Base-by-base conservation (phyloP, 208 protist species). In the Crithidia expoeki region DNA sequence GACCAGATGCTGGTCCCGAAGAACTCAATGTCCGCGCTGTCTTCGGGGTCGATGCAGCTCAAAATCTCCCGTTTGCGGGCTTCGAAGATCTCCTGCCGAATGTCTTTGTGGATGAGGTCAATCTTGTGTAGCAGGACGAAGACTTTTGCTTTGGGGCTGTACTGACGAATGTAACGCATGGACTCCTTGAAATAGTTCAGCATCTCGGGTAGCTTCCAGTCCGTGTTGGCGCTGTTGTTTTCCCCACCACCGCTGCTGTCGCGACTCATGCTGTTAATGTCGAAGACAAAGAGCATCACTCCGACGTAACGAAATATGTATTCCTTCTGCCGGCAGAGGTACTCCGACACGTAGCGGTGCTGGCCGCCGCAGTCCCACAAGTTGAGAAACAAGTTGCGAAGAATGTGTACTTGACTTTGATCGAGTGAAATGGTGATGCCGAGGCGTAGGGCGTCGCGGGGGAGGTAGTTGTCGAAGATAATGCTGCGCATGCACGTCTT, bases 401-500 rank as follows among this genome's bases (percentile, higher is more conserved):
- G 79, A 75, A 99, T 99, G 68, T 96, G 95, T 4, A 99, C 98
- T 63, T 99, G 98, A 32, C 93, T 98, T 67, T 99, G 96, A 72
- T 99, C 98, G 3, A 99, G 92, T 36, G 98, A 98, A 53, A 99
- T 98, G 23, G 97, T 98, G 58, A 96, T 95, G 49, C 92, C 94
- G 17, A 98, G 85, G 21, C 96, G 81, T 40, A 96, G 89, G 17
- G 95, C 96, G 57, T 99, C 97, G 34, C 95, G 88, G 11, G 95
- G 93, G 23, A 99, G 93, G 83, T 99, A 99, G 76, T 99, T 99
- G 40, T 99, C 98, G 76, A 99, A 99, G 68, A 99, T 99, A 68
- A 99, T 99, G 53, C 97, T 99, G 28, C 98, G 92, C 98, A 99
- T 99, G 63, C 97, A 99, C 23, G 98, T 99, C 89, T 99, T 99